phyloP scores from a whole-genome alignment of 257 asterid genomes.

The Plantago ovata region DNA sequence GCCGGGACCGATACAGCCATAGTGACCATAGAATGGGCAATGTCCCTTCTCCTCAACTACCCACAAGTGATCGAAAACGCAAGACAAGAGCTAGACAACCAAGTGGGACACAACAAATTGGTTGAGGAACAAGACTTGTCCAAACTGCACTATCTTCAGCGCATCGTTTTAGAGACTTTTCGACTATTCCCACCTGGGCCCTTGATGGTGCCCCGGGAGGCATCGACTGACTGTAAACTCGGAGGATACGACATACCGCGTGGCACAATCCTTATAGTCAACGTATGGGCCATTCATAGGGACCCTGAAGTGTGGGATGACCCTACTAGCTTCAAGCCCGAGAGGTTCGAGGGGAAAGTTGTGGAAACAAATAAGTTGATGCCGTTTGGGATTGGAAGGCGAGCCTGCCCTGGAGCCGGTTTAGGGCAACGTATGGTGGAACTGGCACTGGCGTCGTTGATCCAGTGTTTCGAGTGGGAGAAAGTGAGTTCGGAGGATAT shows the following conservation, averaged over 20 bases:
- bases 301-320: slow-evolving; percentile 5
- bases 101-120: slow-evolving; percentile 20
- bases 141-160: slow-evolving; percentile 18
- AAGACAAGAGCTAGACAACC: slow-evolving; percentile 23
- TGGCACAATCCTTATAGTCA: slow-evolving; percentile 8
- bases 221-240: slow-evolving; percentile 11
- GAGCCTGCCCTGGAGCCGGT: slow-evolving; percentile 14
- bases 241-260: slow-evolving; percentile 13
- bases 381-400: slow-evolving; percentile 16
- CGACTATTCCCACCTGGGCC: slow-evolving; percentile 26
- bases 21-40: slow-evolving; percentile 36
- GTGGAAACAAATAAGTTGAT: slow-evolving; percentile 7
- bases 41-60: slow-evolving; percentile 36
- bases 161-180: slow-evolving; percentile 18
- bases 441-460: slow-evolving; percentile 9
- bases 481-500: background rate
- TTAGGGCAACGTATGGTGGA: slow-evolving; percentile 11
- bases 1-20: slow-evolving; percentile 33
- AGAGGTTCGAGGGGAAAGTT: slow-evolving; percentile 5
- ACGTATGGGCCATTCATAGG: slow-evolving; percentile 10
- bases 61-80: slow-evolving; percentile 26
- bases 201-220: slow-evolving; percentile 16
- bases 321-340: slow-evolving; percentile 3
- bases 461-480: slow-evolving; percentile 14
- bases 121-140: slow-evolving; percentile 30